Conservation (phyloP, 805 yeast species). For the Lipomyces sp. region DNA sequence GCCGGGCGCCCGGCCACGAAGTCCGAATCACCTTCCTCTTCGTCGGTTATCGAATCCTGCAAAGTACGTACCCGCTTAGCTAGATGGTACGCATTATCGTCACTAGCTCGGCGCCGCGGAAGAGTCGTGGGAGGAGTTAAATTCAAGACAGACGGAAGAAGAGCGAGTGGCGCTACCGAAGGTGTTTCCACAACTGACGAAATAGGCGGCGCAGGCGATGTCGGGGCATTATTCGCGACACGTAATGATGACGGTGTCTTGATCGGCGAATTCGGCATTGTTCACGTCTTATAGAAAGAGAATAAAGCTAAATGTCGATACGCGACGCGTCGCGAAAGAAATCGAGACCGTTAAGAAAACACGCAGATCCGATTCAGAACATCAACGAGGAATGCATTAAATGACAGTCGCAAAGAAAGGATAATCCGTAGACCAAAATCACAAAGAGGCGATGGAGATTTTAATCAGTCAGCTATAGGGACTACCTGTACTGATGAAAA, state of each 20-base stretch:
- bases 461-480: not conserved
- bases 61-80: constrained; percentile 1
- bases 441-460: not conserved
- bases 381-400: not conserved
- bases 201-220: not conserved
- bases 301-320: not conserved
- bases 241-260: constrained; percentile 1
- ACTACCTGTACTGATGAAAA: not conserved
- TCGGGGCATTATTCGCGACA: too few relatives aligned
- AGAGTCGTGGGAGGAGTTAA: constrained; percentile 44
- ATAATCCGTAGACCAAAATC: not conserved
- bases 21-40: constrained; percentile 4
- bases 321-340: constrained; percentile 1
- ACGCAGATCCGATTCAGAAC: not conserved
- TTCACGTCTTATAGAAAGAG: not conserved
- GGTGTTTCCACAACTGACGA: constrained; percentile 12
- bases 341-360: not conserved
- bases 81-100: not conserved
- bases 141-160: constrained; percentile 47
- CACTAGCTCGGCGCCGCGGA: constrained; percentile 16
- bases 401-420: not conserved
- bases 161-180: constrained; percentile 13
- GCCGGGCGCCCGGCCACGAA: not conserved
- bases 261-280: not conserved
- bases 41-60: constrained; percentile 7